Evolutionary conservation across 108 stramenopile species (phyloP).

Genomic region (Poteriospumella lacustris): DNA sequence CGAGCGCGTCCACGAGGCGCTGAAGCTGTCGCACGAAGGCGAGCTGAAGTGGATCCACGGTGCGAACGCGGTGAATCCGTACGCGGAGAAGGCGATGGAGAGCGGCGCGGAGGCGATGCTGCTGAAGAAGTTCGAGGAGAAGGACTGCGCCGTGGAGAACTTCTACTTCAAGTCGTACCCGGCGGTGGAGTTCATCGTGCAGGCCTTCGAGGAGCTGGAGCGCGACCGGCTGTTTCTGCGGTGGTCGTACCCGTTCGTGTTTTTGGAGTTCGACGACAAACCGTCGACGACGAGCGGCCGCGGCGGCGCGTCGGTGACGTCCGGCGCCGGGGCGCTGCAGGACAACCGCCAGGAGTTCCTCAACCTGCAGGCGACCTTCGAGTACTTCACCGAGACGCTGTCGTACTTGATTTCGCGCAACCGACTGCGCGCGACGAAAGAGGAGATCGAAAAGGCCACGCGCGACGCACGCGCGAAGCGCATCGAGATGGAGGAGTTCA

Average conservation of each 20-base stretch:
- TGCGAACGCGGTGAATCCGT: neutral
- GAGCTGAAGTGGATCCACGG: neutral
- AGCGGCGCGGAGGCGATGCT: neutral
- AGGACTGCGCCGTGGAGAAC: neutral
- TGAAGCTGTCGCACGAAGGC: neutral
- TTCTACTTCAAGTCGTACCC: neutral
- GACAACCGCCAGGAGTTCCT: neutral
- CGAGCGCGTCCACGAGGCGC: neutral
- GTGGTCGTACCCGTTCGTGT: neutral
- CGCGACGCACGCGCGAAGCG: neutral
- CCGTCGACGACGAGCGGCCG: neutral
- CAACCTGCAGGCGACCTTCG: neutral
- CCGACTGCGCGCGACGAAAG: neutral
- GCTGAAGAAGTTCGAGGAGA: neutral
- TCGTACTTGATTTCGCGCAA: neutral
- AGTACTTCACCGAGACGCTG: neutral
- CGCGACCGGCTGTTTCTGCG: neutral
- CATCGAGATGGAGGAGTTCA: neutral
- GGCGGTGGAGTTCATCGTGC: neutral
- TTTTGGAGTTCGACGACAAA: slow-evolving; percentile 6
- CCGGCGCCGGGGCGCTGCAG: no score
- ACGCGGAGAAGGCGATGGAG: neutral
- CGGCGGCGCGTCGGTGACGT: no score
- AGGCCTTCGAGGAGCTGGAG: slow-evolving; percentile 10
- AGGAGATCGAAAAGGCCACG: neutral